A percentile compares a stretch with the other conserved stretches of the same genome.
phyloP scores from a whole-genome alignment of 2,329 filamentous ascomycete species.

The Aspergillus aculeatus region DNA sequence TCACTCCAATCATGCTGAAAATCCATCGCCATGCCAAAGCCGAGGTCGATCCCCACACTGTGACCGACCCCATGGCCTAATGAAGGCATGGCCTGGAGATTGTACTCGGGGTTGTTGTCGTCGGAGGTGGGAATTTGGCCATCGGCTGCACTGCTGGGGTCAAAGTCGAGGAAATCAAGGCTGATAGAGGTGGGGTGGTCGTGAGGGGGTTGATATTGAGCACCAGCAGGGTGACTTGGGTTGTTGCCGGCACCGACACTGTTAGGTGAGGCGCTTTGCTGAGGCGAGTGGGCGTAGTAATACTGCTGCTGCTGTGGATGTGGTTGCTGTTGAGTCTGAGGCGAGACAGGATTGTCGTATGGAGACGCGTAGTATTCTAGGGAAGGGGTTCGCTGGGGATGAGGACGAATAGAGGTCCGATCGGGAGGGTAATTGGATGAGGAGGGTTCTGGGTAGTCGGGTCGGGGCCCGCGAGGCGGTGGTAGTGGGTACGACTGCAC shows the following conservation, averaged over 20 bases:
- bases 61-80: slow-evolving; percentile 32
- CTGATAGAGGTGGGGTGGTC: slow-evolving; percentile 39
- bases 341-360: slow-evolving; percentile 36
- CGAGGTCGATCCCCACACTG: slow-evolving; percentile 46
- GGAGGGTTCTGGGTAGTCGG: slow-evolving; percentile 26
- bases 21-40: slow-evolving; percentile 46
- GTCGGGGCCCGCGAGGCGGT: background rate
- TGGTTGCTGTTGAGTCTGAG: slow-evolving; percentile 23
- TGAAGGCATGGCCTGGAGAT: slow-evolving; percentile 29
- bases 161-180: slow-evolving; percentile 56
- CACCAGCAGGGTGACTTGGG: slow-evolving; percentile 9
- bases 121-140: slow-evolving; percentile 27
- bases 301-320: slow-evolving; percentile 31
- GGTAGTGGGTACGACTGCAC: slow-evolving; percentile 26
- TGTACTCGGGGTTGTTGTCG: slow-evolving; percentile 28
- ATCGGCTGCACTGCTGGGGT: slow-evolving; percentile 36
- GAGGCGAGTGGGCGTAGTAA: slow-evolving; percentile 36
- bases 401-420: slow-evolving; percentile 21
- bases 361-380: slow-evolving; percentile 34
- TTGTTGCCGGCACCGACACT: slow-evolving; percentile 25
- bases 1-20: slow-evolving; percentile 52
- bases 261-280: slow-evolving; percentile 33
- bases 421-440: slow-evolving; percentile 25
- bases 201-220: slow-evolving; percentile 23
- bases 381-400: slow-evolving; percentile 29